Base-by-base conservation (phyloP, 2,329 filamentous ascomycete species). In the Penicillium sp. region DNA sequence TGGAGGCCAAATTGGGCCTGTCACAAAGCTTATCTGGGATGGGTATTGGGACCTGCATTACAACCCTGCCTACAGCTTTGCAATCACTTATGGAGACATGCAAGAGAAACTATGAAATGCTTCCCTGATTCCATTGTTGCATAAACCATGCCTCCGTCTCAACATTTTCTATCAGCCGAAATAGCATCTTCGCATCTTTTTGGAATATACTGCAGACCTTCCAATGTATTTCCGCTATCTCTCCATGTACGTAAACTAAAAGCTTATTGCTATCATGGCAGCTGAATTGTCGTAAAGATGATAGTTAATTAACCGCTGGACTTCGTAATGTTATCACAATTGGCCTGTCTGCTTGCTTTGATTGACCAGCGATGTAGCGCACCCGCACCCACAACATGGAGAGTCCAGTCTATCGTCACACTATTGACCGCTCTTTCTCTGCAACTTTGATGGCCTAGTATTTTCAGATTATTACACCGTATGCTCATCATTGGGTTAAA, bases 11-110 rank as follows among this genome's bases (percentile, higher is more conserved):
- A 56, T 82, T 33, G 81, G 82, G 0, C 72, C 77, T 2, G 67
- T 83, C 13, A 83, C 82, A 0, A 76, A 71, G 67, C 72, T 67
- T 50, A 82, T 83, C 31, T 83, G 81, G 80, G 81, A 83, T 70
- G 68, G 62, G 1, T 83, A 84, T 62, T 83, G 81, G 81, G 73
- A 65, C 2, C 75, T 82, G 70, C 81, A 83, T 63, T 79, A 74
- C 39, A 72, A 81, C 54, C 58, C 67, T 1, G 53, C 55, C 0
- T 77, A 71, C 52, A 79, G 72, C 56, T 75, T 79, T 57, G 56
- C 11, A 31, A 46, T 46, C 22, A 16, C 19, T 31, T 46, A 46
- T 31, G 27, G 16, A n/a, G 43, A 46, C 7, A 6, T 24, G 9
- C 43, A 46, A 31, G 27, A 46, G 43, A 27, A 11, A 40, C 39